Base-by-base conservation (phyloP, 1,284 basidiomycete genomes). In the Naganishia liquefaciens region DNA sequence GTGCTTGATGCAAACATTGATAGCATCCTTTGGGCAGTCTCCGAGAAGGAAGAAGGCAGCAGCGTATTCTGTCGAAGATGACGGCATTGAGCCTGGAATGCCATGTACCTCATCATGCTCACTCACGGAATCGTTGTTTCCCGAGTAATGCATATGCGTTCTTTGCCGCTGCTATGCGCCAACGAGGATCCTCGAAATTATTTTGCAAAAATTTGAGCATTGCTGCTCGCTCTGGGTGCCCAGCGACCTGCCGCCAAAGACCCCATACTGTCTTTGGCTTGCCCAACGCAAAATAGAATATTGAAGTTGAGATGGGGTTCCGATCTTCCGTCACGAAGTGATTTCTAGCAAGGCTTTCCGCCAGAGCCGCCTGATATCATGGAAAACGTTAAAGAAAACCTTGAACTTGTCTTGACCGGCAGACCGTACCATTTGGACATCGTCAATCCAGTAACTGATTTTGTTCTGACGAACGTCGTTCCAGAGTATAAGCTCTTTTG, bases 1-100 rank as follows among this genome's bases (percentile, higher is more conserved):
- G 65, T 99, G 90, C 69, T 86, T 89, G 33, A 97, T 77, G 75
- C 93, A 96, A 11, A 99, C 89, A 69, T 88, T 90, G 42, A 95
- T 88, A 0, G 95, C 94, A 72, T 98, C 96, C 76, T 90, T 90
- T 23, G 96, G 80, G 46, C 87, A 87, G 25, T 87, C 88, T 2
- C 92, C 95, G 0, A 99, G 84, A 64, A 99, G 83, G 81, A 99
- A 99, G 80, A 99, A 99, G 0, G 93, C 93, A 0, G 93, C 94
- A 15, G 96, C 95, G 75, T 98, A 96, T 74, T 92, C 93, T 94
- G 70, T 1, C 17, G 28, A 28, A 7, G 23, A 23, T 30, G 6
- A 19, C 25, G 17, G 54, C 70, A 27, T 69, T 66, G 46, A 64
- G 64, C 42, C 58, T 37, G 33, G 33, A 55, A 49, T 39, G 9